A percentile compares a stretch with the other conserved stretches of the same genome.
phyloP scores from a whole-genome alignment of 2,329 filamentous ascomycete genomes.

The Alternaria dauci region DNA sequence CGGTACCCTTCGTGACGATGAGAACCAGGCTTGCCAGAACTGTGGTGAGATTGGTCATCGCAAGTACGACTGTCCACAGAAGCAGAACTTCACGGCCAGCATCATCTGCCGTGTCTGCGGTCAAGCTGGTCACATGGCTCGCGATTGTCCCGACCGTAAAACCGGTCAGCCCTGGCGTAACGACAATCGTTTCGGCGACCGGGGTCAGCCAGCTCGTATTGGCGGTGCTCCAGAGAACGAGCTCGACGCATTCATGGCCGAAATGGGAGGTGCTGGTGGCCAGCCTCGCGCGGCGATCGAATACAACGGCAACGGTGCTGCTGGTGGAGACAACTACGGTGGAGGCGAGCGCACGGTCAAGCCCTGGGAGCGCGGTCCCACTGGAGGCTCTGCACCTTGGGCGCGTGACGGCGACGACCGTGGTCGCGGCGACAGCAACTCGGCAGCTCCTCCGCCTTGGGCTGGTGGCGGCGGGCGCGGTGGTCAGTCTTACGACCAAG shows the following conservation, averaged over 20 bases:
- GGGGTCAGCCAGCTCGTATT: constrained; percentile 67
- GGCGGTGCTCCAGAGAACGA: constrained; percentile 86
- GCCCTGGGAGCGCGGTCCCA: constrained; percentile 89
- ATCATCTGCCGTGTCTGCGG: constrained; percentile 99
- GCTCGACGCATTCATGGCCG: constrained; percentile 99
- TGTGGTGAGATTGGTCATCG: constrained; percentile 98
- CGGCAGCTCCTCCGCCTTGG: constrained; percentile 53
- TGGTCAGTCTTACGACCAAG: constrained; percentile 42
- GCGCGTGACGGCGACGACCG: constrained; percentile 54
- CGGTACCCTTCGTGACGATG: constrained; percentile 97
- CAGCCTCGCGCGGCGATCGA: constrained; percentile 79
- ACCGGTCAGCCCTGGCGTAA: constrained; percentile 93
- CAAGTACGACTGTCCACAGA: constrained; percentile 98
- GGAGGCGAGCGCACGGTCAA: constrained; percentile 68
- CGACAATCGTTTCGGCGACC: constrained; percentile 63
- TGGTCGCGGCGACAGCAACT: constrained; percentile 51
- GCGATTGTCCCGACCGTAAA: constrained; percentile 95
- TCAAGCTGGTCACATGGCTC: constrained; percentile 97
- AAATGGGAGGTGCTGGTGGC: constrained; percentile 77
- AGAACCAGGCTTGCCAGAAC: constrained; percentile 99
- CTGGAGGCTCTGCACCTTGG: constrained; percentile 86
- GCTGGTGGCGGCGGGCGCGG: constrained; percentile 44
- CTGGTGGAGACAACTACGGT: constrained; percentile 59
- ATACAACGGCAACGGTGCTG: constrained; percentile 36
- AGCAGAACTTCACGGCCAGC: constrained; percentile 98